These are phyloP conservation scores for Mucor saturninus DNA, from an alignment of 371 early-diverging fungal genomes.

Conservation along the genomic window DNA sequence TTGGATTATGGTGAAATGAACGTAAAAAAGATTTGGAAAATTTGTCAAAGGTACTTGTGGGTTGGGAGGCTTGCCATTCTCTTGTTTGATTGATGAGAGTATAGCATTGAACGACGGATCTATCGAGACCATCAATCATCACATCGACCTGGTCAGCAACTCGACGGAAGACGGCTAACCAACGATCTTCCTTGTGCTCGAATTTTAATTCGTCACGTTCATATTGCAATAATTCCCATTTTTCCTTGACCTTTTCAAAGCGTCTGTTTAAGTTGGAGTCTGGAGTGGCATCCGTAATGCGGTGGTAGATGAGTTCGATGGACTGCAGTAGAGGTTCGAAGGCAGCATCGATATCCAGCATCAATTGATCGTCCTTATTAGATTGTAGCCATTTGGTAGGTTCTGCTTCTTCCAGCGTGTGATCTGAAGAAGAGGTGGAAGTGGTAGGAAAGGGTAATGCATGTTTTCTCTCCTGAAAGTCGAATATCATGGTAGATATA, in stretches of 20 bases:
- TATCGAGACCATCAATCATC: conserved; percentile 67
- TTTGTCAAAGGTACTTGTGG: conserved; percentile 7
- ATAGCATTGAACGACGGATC: conserved; percentile 59
- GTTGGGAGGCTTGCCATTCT: conserved; percentile 32
- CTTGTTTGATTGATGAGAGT: conserved; percentile 51
- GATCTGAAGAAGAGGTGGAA: conserved; percentile 10
- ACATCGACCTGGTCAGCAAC: conserved; percentile 64
- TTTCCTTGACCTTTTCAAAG: conserved; percentile 41
- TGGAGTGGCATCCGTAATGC: conserved; percentile 42
- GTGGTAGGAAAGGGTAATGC: conserved; percentile 23
- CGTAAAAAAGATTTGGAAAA: conserved; percentile 30
- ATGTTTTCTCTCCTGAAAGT: conserved; percentile 50
- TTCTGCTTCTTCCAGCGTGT: no score
- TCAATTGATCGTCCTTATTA: conserved; percentile 29
- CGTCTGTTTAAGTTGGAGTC: conserved; percentile 36
- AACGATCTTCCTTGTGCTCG: conserved; percentile 67
- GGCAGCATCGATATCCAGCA: conserved; percentile 53
- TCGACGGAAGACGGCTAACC: conserved; percentile 65
- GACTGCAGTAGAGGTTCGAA: conserved; percentile 56
- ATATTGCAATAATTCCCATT: conserved; percentile 51
- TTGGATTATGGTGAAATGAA: conserved; percentile 17
- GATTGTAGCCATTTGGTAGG: background rate
- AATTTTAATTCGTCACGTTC: conserved; percentile 59
- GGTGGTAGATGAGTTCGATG: conserved; percentile 56
- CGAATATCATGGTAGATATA: conserved; percentile 45